Evolutionary conservation across 345 rosid genomes (phyloP).

Genomic region (Camelina sativa): DNA sequence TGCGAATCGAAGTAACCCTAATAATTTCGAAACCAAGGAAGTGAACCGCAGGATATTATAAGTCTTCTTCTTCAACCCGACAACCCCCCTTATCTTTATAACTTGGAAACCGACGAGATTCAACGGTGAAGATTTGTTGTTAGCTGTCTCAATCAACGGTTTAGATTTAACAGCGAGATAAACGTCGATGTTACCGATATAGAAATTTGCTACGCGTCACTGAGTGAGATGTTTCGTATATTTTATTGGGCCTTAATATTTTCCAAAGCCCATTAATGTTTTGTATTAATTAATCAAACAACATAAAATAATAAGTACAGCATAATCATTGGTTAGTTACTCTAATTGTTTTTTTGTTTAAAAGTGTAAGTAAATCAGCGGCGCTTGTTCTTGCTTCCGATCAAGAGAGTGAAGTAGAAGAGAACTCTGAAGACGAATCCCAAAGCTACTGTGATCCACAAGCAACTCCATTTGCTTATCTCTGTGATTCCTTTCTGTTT

Average conservation of each 20-base stretch:
- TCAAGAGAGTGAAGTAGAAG: constrained; percentile 72
- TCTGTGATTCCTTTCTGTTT: constrained; percentile 69
- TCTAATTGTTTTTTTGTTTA: background rate
- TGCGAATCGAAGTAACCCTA: constrained; percentile 38
- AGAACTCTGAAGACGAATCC: constrained; percentile 82
- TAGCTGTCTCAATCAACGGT: constrained; percentile 28
- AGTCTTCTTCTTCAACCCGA: background rate
- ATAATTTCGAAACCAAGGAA: constrained; percentile 15
- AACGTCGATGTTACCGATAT: constrained; percentile 21
- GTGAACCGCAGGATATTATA: constrained; percentile 23
- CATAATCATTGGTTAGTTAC: background rate
- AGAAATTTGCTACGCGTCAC: background rate
- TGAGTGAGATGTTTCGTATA: background rate
- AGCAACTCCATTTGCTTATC: constrained; percentile 75
- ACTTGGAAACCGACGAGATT: constrained; percentile 31
- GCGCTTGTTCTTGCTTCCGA: constrained; percentile 94
- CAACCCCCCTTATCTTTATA: constrained; percentile 31
- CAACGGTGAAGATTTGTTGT: constrained; percentile 25
- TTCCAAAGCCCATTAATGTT: background rate
- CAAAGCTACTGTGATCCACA: constrained; percentile 87
- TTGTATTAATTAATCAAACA: background rate
- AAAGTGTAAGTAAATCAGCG: constrained; percentile 39
- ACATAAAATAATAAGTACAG: background rate
- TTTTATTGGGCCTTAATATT: constrained; percentile 2
- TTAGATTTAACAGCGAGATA: background rate